Conservation (phyloP, 1,284 basidiomycete genomes). For the Schizopora paradoxa region DNA sequence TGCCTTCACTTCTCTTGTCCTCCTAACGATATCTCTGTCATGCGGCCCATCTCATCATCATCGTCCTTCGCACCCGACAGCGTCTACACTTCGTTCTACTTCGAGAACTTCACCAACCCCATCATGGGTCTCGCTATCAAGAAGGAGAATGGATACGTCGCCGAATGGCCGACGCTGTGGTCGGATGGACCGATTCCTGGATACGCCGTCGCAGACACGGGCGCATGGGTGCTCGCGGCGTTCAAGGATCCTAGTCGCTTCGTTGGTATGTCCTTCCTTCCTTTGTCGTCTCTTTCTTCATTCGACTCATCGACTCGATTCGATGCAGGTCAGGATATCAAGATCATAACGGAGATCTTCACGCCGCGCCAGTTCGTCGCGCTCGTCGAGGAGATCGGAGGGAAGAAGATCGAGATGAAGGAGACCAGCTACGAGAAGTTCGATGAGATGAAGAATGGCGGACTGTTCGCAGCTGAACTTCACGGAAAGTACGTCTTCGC, state of each 20-base stretch:
- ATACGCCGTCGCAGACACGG: constrained; percentile 9
- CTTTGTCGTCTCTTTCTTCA: too few species aligned
- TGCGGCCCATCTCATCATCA: too few species aligned
- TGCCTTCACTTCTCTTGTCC: not conserved
- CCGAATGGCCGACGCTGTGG: constrained; percentile 9
- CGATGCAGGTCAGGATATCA: constrained; percentile 11
- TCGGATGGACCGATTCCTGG: constrained; percentile 13
- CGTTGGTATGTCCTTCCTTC: constrained; percentile 7
- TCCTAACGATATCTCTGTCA: not conserved
- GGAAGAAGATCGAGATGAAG: not conserved
- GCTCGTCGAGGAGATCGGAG: constrained; percentile 3
- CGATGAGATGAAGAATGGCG: not conserved
- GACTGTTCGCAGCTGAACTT: too few species aligned
- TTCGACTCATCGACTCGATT: not conserved
- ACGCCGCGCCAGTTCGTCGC: constrained; percentile 7
- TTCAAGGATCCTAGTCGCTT: constrained; percentile 18
- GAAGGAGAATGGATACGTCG: constrained; percentile 1
- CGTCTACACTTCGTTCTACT: constrained; percentile 22
- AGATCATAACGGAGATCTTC: constrained; percentile 11
- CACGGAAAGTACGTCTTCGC: too few species aligned
- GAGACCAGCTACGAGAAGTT: not conserved
- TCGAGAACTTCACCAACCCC: constrained; percentile 20
- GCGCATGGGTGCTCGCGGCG: constrained; percentile 14
- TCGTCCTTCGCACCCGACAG: too few species aligned
- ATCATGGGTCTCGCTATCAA: not conserved